Conservation (phyloP, 2,329 filamentous ascomycete species). For the Aspergillus quadrilineatus region DNA sequence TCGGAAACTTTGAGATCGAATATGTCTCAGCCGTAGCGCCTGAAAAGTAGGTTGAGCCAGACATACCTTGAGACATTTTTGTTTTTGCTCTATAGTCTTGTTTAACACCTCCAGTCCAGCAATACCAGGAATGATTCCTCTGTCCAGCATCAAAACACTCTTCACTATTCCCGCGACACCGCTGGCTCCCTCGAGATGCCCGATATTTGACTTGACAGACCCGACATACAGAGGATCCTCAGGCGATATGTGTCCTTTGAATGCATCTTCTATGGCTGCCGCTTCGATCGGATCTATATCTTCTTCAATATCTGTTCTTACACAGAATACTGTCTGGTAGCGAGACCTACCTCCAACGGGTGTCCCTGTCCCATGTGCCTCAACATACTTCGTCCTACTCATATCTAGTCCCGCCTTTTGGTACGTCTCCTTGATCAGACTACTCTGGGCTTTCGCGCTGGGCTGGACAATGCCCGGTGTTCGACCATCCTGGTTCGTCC, state of each 20-base stretch:
- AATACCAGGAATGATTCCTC: conserved; percentile 33
- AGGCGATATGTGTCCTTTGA: neutral
- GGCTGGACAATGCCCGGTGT: conserved; percentile 45
- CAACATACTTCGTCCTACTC: neutral
- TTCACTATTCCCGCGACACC: conserved; percentile 46
- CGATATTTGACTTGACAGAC: conserved; percentile 15
- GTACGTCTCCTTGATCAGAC: conserved; percentile 27
- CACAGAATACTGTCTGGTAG: neutral
- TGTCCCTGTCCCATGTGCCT: conserved; percentile 39
- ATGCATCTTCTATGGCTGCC: neutral
- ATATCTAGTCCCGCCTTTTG: conserved; percentile 19
- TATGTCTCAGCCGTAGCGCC: neutral
- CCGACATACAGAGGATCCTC: conserved; percentile 10
- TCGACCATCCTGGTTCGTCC: conserved; percentile 44
- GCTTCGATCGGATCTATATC: neutral
- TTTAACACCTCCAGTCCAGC: neutral
- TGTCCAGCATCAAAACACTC: conserved; percentile 39
- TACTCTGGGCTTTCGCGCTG: conserved; percentile 27
- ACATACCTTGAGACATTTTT: neutral
- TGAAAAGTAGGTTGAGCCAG: neutral
- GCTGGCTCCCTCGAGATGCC: conserved; percentile 33
- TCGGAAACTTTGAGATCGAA: neutral
- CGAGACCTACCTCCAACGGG: conserved; percentile 18
- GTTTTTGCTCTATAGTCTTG: neutral
- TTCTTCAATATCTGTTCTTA: neutral